phyloP scores from a whole-genome alignment of 345 rosid genomes.

The Sapria himalayana region DNA sequence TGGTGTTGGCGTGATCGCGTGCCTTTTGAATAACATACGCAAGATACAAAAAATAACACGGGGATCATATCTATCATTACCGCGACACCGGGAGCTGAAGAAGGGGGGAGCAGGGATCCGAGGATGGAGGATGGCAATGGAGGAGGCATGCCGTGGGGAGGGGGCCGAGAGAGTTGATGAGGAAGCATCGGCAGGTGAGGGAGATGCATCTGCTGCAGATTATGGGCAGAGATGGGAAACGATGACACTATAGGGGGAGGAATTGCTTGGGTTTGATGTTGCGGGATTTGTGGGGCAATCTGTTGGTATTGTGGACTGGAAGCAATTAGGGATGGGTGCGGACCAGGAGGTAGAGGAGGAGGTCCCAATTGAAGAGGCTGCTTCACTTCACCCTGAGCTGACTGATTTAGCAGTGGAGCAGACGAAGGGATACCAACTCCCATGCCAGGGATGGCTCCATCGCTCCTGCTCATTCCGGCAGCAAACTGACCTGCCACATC shows the following conservation, averaged over 20 bases:
- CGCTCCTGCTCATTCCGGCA: constrained; percentile 62
- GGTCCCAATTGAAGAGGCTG: constrained; percentile 49
- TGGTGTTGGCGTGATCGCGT: too few relatives aligned
- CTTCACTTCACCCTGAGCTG: constrained; percentile 72
- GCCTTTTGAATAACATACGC: too few relatives aligned
- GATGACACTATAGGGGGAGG: constrained; percentile 66
- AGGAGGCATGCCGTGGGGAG: constrained; percentile 39
- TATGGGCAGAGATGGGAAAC: constrained; percentile 44
- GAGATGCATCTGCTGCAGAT: constrained; percentile 73
- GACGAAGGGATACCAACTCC: constrained; percentile 68
- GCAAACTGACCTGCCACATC: constrained; percentile 85
- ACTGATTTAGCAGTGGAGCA: constrained; percentile 38
- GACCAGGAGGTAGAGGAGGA: constrained; percentile 95
- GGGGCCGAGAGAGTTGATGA: constrained; percentile 69
- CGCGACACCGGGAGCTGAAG: constrained; percentile 45
- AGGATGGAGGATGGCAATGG: constrained; percentile 23
- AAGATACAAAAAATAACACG: too few relatives aligned
- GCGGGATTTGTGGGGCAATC: constrained; percentile 35
- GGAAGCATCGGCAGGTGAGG: constrained; percentile 63
- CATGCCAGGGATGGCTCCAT: constrained; percentile 88
- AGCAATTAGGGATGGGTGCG: constrained; percentile 80
- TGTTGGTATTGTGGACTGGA: constrained; percentile 72
- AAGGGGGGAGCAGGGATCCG: constrained; percentile 22
- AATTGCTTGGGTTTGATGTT: constrained; percentile 45
- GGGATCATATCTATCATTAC: too few relatives aligned